phyloP scores from a whole-genome alignment of 2,329 filamentous ascomycete species.

The Cryoendolithus antarcticus region DNA sequence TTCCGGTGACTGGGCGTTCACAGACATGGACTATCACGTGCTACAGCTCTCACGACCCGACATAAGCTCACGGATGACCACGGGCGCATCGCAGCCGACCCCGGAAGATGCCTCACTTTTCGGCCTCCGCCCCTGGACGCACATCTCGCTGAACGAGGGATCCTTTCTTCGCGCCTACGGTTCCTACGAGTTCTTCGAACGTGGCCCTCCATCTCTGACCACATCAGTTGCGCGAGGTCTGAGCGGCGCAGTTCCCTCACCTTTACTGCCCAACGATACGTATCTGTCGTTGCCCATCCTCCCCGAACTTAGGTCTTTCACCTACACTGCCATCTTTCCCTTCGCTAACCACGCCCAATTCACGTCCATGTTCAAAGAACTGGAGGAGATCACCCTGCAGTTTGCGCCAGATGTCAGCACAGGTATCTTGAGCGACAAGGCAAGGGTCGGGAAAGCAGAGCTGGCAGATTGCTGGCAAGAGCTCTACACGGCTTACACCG shows the following conservation, averaged over 20 bases:
- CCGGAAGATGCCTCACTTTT: slow-evolving; percentile 33
- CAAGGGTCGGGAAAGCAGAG: slow-evolving; percentile 29
- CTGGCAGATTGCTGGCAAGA: slow-evolving; percentile 28
- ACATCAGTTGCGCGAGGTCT: slow-evolving; percentile 4
- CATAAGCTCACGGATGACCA: background rate
- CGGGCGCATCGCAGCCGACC: slow-evolving; percentile 3
- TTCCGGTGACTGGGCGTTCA: slow-evolving; percentile 22
- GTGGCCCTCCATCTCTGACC: slow-evolving; percentile 33
- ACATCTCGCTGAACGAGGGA: slow-evolving; percentile 60
- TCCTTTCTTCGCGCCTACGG: slow-evolving; percentile 60
- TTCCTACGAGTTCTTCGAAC: slow-evolving; percentile 59
- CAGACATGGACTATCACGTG: slow-evolving; percentile 22
- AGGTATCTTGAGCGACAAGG: slow-evolving; percentile 25
- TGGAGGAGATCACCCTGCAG: slow-evolving; percentile 25
- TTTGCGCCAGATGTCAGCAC: slow-evolving; percentile 31
- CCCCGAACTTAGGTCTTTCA: slow-evolving; percentile 18
- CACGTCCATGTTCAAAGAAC: slow-evolving; percentile 11
- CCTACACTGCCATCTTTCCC: slow-evolving; percentile 23
- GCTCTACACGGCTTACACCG: slow-evolving; percentile 14
- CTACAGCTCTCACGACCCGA: slow-evolving; percentile 12
- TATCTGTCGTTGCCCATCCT: slow-evolving; percentile 6
- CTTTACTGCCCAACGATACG: slow-evolving; percentile 3
- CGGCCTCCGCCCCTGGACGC: slow-evolving; percentile 50
- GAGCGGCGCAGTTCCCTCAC: background rate
- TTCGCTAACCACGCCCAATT: slow-evolving; percentile 20